Evolutionary conservation across 805 yeast species (phyloP).

Genomic region (Candida caryicola): DNA sequence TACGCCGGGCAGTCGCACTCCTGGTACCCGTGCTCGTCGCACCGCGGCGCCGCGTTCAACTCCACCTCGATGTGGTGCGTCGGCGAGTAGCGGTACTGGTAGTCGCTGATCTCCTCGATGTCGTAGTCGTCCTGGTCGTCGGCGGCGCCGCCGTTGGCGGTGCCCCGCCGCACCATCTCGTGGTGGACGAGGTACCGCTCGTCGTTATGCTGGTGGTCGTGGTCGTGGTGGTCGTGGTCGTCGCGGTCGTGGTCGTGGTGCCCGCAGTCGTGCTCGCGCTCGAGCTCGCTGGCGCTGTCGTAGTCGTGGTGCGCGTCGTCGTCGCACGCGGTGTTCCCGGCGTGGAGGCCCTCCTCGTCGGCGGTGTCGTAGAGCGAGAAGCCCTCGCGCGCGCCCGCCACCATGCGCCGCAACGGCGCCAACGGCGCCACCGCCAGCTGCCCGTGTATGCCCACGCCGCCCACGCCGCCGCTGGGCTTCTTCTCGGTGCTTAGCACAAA

Average conservation of each 20-base stretch:
- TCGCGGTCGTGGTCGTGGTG: conserved; percentile 34
- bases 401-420: neutral
- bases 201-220: conserved; percentile 30
- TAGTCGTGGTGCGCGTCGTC: too few relatives aligned
- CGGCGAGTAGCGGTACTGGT: conserved; percentile 29
- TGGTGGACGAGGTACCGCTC: too few relatives aligned
- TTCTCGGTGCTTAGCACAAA: conserved; percentile 10
- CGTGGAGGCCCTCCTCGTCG: conserved; percentile 41
- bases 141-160: too few relatives aligned
- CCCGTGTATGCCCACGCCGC: conserved; percentile 1
- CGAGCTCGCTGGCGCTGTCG: conserved; percentile 12
- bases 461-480: too few relatives aligned
- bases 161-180: too few relatives aligned
- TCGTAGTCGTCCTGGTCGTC: conserved; percentile 38
- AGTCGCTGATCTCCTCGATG: conserved; percentile 30
- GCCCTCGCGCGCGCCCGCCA: conserved; percentile 15
- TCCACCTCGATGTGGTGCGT: conserved; percentile 43
- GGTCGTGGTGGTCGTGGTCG: conserved; percentile 34
- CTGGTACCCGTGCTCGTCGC: conserved; percentile 26
- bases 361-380: conserved; percentile 34
- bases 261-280: conserved; percentile 21
- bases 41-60: conserved; percentile 33
- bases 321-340: conserved; percentile 31
- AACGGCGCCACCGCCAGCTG: neutral
- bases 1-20: conserved; percentile 27